These are phyloP conservation scores for Musa troglodytarum DNA, from an alignment of 176 grass and related monocot genomes.

Conservation along the genomic window DNA sequence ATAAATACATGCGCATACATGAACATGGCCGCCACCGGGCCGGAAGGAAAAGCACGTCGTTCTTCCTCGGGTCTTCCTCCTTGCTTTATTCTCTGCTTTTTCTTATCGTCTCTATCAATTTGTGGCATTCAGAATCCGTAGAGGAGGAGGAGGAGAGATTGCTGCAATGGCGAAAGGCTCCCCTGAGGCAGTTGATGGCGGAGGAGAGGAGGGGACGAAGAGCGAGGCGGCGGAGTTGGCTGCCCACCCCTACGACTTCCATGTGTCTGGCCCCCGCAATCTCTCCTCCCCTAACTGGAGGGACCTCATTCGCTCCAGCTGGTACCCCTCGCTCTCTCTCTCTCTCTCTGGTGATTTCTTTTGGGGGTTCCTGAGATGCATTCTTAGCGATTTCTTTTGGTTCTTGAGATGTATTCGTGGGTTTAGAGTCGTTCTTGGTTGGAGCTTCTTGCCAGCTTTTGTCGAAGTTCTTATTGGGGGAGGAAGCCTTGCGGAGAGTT, in stretches of 20 bases:
- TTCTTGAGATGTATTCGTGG: neutral
- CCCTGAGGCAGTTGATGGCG: constrained; percentile 13
- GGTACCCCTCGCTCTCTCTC: constrained; percentile 20
- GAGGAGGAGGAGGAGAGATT: neutral
- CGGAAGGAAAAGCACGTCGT: neutral
- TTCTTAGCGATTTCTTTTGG: neutral
- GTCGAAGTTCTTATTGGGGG: neutral
- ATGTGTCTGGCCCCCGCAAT: constrained; percentile 61
- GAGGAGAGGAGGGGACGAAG: neutral
- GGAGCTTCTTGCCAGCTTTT: neutral
- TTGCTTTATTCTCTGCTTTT: neutral
- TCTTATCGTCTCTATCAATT: neutral
- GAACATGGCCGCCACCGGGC: neutral
- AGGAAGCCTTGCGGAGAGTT: neutral
- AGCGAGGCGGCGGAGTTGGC: constrained; percentile 11
- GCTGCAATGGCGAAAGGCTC: neutral
- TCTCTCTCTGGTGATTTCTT: neutral
- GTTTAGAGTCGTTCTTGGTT: neutral
- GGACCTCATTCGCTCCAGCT: constrained; percentile 74
- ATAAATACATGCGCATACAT: neutral
- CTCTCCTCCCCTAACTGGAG: constrained; percentile 78
- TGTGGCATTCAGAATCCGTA: neutral
- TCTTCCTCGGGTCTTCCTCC: neutral
- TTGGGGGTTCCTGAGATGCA: neutral
- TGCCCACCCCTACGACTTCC: constrained; percentile 58